Base-by-base conservation (phyloP, 208 protist genomes). In the Crithidia expoeki region DNA sequence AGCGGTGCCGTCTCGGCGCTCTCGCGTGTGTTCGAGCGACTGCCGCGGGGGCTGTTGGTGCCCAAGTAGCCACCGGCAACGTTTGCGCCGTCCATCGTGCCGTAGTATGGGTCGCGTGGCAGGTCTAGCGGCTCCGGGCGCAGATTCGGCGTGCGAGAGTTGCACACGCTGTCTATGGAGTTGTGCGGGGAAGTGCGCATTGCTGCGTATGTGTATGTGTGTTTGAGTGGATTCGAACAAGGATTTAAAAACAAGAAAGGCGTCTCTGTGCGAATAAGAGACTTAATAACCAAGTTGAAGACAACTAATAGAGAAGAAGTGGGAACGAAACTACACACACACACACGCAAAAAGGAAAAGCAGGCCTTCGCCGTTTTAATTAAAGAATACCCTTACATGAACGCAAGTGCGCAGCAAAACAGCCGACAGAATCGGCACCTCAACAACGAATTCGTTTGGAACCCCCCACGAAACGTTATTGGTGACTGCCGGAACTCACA, bases 121-220 rank as follows among this genome's bases (percentile, higher is more conserved):
- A 81, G 61, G 19, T 32, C 60, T n/a, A 85, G 61, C 42, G 80
- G 80, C 25, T 53, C 44, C n/a, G 80, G 80, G 3, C 80, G 74
- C 30, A 49, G 74, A 57, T 75, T 80, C 5, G 47, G 46, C 10
- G 34, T 6, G 34, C 66, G 66, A 47, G 21, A 17, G 12, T 30
- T 21, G 33, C 17, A 34, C 1, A 7, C 14, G 17, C 44, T 21
- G 25, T 28, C 32, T 1, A 42, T 42, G 28, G 49, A 42, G 17
- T 34, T 38, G 53, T 69, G 56, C 47, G 63, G 49, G 23, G 25
- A 68, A 44, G 57, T 49, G 50, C n/a, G 40, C 14, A 61, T 65
- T 7, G 12, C 36, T 40, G 36, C n/a, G n/a, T n/a, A n/a, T n/a
- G n/a, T n/a, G n/a, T 40, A 5, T 40, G 12, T 5, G 36, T 40